Evolutionary conservation across 768 basidiomycete species (phyloP).

Genomic region (Exidia glandulosa): DNA sequence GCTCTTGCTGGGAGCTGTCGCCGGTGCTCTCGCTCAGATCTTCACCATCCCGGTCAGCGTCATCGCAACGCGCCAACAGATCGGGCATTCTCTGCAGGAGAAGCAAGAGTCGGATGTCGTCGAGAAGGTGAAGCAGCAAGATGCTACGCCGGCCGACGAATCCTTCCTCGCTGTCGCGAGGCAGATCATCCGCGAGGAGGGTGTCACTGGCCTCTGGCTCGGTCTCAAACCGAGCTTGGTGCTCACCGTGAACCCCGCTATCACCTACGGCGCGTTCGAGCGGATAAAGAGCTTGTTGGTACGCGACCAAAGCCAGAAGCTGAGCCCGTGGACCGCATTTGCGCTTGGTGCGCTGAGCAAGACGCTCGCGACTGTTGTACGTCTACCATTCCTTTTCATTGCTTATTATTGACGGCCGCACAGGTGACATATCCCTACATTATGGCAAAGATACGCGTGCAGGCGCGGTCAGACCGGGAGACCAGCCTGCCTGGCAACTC

Average conservation of each 20-base stretch:
- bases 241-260: slow-evolving; percentile 94
- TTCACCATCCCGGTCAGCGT: slow-evolving; percentile 98
- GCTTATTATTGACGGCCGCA: not conserved
- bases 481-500: not conserved
- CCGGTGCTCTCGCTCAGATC: slow-evolving; percentile 90
- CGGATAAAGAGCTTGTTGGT: slow-evolving; percentile 71
- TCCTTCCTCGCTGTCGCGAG: slow-evolving; percentile 70
- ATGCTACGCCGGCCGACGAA: slow-evolving; percentile 31
- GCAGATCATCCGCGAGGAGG: slow-evolving; percentile 85
- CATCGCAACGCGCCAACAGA: slow-evolving; percentile 94
- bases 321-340: slow-evolving; percentile 74
- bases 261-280: slow-evolving; percentile 93
- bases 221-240: slow-evolving; percentile 88
- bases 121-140: not conserved
- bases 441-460: slow-evolving; percentile 93
- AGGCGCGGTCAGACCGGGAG: slow-evolving; percentile 59
- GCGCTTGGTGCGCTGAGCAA: slow-evolving; percentile 87
- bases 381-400: slow-evolving; percentile 18
- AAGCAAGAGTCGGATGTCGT: slow-evolving; percentile 4
- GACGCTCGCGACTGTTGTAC: slow-evolving; percentile 86
- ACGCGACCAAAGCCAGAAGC: slow-evolving; percentile 34
- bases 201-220: slow-evolving; percentile 80
- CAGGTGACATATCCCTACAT: slow-evolving; percentile 94
- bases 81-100: slow-evolving; percentile 37
- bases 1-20: slow-evolving; percentile 78